phyloP scores from a whole-genome alignment of 352 stramenopile genomes.

The Phytophthora hibernalis region DNA sequence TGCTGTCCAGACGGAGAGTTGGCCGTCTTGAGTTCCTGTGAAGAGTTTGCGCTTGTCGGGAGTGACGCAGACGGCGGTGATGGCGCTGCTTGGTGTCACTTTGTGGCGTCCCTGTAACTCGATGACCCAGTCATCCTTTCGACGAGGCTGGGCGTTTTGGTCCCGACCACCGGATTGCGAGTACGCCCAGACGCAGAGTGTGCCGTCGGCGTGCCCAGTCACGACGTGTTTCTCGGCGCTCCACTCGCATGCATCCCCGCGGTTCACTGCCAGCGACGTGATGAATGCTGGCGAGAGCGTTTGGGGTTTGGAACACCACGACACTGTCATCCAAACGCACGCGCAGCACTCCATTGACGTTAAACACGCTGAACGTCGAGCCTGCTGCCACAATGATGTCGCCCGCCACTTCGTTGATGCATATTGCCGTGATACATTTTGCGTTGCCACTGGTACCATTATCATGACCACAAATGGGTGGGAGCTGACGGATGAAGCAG shows the following conservation, averaged over 20 bases:
- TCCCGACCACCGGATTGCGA: slow-evolving; percentile 39
- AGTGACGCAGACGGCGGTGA: slow-evolving; percentile 62
- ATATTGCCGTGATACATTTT: slow-evolving; percentile 49
- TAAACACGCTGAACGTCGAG: slow-evolving; percentile 62
- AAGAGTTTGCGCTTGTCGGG: slow-evolving; percentile 68
- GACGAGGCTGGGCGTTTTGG: slow-evolving; percentile 6
- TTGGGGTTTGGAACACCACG: slow-evolving; percentile 54
- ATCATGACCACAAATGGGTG: slow-evolving; percentile 24
- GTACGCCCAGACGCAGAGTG: slow-evolving; percentile 74
- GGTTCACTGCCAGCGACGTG: slow-evolving; percentile 57
- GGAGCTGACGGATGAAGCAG: slow-evolving; percentile 55
- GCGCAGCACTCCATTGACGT: slow-evolving; percentile 69
- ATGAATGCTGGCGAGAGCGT: slow-evolving; percentile 42
- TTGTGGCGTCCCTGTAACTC: slow-evolving; percentile 61
- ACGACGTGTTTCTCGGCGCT: slow-evolving; percentile 65
- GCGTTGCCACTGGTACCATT: not conserved
- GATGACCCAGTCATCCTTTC: slow-evolving; percentile 56
- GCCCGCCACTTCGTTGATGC: slow-evolving; percentile 71
- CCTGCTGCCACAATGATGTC: slow-evolving; percentile 67
- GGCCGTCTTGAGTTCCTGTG: slow-evolving; percentile 61
- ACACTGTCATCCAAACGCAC: slow-evolving; percentile 56
- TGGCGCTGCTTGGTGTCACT: slow-evolving; percentile 45
- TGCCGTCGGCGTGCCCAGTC: slow-evolving; percentile 68
- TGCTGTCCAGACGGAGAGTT: slow-evolving; percentile 60
- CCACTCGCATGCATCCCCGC: slow-evolving; percentile 64